Percentiles rank a stretch among this genome's conserved stretches.
These are phyloP conservation scores for Tilletiaria anomala DNA, from an alignment of 1,284 basidiomycete species.

Conservation along the genomic window DNA sequence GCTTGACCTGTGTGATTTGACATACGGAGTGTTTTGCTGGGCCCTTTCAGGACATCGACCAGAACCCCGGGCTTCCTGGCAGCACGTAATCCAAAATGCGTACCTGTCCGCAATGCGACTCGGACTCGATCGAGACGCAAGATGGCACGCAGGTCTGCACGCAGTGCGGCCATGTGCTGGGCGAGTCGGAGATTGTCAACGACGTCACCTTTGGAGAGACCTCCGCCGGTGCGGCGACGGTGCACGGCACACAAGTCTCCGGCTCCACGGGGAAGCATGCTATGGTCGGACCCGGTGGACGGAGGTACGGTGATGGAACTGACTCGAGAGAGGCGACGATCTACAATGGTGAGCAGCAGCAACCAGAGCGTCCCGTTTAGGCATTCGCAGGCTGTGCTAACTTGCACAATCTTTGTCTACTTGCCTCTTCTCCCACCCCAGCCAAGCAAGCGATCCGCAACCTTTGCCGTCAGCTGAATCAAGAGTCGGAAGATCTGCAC, in stretches of 20 bases:
- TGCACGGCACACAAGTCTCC: constrained; percentile 86
- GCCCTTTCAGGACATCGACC: too few relatives aligned
- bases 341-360: constrained; percentile 54
- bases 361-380: too few relatives aligned
- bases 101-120: constrained; percentile 32
- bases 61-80: too few relatives aligned
- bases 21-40: too few relatives aligned
- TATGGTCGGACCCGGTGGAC: constrained; percentile 22
- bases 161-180: constrained; percentile 51
- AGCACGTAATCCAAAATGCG: too few relatives aligned
- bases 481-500: background rate
- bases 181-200: constrained; percentile 86
- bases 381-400: background rate
- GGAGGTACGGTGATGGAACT: constrained; percentile 30
- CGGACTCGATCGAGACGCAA: constrained; percentile 23
- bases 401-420: background rate
- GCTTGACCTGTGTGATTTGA: too few relatives aligned
- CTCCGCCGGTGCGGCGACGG: constrained; percentile 77
- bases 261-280: constrained; percentile 59
- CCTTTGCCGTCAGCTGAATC: background rate
- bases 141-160: constrained; percentile 29
- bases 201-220: constrained; percentile 90
- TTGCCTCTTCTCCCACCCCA: constrained; percentile 50
- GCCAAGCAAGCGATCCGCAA: constrained; percentile 49
- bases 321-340: constrained; percentile 63